Evolutionary conservation across 768 basidiomycete genomes (phyloP).

Genomic region (Boletales sp.): DNA sequence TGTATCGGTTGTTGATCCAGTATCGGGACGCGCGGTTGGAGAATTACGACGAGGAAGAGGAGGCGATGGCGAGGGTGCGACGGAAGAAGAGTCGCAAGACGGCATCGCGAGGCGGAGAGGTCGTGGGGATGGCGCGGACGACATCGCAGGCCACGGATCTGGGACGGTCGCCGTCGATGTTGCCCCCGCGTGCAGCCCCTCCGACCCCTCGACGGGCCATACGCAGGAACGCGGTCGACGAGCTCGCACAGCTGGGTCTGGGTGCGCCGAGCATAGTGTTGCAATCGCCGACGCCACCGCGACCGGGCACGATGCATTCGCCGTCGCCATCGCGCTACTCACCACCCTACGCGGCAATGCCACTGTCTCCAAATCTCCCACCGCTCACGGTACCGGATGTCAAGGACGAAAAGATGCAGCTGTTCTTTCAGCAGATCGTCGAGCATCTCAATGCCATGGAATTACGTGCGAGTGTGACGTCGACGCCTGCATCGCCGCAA

Average conservation of each 20-base stretch:
- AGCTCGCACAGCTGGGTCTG: conserved; percentile 4
- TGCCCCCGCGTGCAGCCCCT: conserved; percentile 54
- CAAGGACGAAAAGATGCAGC: conserved; percentile 72
- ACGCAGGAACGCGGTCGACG: conserved; percentile 25
- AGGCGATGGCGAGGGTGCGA: conserved; percentile 31
- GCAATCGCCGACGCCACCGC: conserved; percentile 25
- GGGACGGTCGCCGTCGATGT: conserved; percentile 30
- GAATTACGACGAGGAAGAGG: conserved; percentile 70
- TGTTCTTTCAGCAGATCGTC: conserved; percentile 83
- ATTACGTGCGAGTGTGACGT: conserved; percentile 38
- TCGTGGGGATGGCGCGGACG: conserved; percentile 19
- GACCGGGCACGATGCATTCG: conserved; percentile 15
- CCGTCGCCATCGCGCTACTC: conserved; percentile 24
- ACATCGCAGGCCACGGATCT: conserved; percentile 25
- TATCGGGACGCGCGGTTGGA: conserved; percentile 77
- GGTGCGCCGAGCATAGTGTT: conserved; percentile 23
- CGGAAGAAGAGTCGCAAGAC: conserved; percentile 36
- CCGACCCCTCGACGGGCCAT: conserved; percentile 61
- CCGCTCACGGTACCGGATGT: conserved; percentile 63
- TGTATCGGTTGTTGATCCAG: conserved; percentile 85
- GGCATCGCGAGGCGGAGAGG: conserved; percentile 22
- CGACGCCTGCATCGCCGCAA: conserved; percentile 15
- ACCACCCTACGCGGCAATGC: conserved; percentile 21
- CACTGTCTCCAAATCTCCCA: conserved; percentile 38
- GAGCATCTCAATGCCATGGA: conserved; percentile 76